These are phyloP conservation scores for Rhodotorula sp. DNA, from an alignment of 1,284 basidiomycete species.

Conservation along the genomic window DNA sequence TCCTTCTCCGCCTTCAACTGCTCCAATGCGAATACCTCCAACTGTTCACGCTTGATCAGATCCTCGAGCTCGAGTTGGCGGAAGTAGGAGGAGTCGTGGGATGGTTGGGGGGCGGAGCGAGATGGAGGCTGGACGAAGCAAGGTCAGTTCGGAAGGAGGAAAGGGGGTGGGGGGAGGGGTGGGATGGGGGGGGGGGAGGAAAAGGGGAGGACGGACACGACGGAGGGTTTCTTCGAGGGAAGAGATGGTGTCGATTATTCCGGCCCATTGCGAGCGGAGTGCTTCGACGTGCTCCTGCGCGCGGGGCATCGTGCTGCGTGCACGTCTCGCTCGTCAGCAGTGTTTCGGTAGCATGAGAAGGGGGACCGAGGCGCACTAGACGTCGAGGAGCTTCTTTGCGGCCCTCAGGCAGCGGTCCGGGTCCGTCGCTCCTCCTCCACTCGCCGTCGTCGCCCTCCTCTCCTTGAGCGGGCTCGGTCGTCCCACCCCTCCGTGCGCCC, in stretches of 20 bases:
- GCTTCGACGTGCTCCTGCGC: slow-evolving; percentile 42
- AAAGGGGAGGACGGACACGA: slow-evolving; percentile 17
- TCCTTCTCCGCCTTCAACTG: slow-evolving; percentile 38
- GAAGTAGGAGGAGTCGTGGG: slow-evolving; percentile 27
- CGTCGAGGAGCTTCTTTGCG: slow-evolving; percentile 36
- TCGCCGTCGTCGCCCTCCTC: neutral
- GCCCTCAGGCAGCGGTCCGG: slow-evolving; percentile 36
- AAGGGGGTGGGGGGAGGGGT: neutral
- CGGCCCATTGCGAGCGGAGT: slow-evolving; percentile 38
- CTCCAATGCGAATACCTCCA: slow-evolving; percentile 42
- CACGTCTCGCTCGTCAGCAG: no score
- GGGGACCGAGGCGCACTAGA: slow-evolving; percentile 42
- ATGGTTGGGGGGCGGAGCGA: neutral
- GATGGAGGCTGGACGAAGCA: slow-evolving; percentile 22
- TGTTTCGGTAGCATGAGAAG: no score
- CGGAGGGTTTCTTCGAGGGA: slow-evolving; percentile 37
- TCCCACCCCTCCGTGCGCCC: neutral
- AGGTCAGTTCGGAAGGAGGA: neutral
- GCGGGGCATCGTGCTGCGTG: slow-evolving; percentile 33
- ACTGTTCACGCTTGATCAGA: slow-evolving; percentile 41
- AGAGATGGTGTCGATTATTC: slow-evolving; percentile 35
- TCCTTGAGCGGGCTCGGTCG: slow-evolving; percentile 31
- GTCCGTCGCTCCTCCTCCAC: slow-evolving; percentile 10
- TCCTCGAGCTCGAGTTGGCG: slow-evolving; percentile 37
- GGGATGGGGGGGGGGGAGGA: no score